Conservation (phyloP, 805 yeast species). For the Wickerhamiella slavikovae region DNA sequence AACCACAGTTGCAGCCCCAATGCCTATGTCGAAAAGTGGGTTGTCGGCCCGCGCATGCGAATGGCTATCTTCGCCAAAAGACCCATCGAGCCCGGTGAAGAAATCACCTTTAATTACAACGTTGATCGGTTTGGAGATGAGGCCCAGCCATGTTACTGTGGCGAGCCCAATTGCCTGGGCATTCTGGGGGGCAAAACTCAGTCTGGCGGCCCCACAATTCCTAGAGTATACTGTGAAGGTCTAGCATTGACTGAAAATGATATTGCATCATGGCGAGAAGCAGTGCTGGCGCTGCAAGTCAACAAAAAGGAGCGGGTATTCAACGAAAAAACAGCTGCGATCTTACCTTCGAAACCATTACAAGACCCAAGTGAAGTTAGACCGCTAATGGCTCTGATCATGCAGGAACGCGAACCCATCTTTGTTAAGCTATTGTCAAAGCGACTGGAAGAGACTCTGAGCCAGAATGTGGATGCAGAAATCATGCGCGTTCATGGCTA, state of each 20-base stretch:
- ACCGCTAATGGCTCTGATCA: slow-evolving; percentile 57
- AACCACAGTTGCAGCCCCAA: slow-evolving; percentile 93
- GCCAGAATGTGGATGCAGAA: slow-evolving; percentile 29
- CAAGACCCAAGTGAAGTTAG: slow-evolving; percentile 37
- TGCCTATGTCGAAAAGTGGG: slow-evolving; percentile 93
- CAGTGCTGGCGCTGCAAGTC: too few relatives aligned
- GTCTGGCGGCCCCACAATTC: slow-evolving; percentile 75
- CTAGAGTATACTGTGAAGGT: slow-evolving; percentile 70
- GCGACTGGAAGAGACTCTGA: slow-evolving; percentile 37
- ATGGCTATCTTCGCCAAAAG: slow-evolving; percentile 93
- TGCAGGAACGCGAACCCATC: slow-evolving; percentile 52
- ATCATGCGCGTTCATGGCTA: slow-evolving; percentile 75
- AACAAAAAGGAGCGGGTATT: slow-evolving; percentile 30
- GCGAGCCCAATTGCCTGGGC: slow-evolving; percentile 79
- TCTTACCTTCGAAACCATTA: slow-evolving; percentile 33
- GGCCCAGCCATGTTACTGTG: slow-evolving; percentile 88
- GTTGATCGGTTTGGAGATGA: slow-evolving; percentile 93
- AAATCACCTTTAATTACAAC: slow-evolving; percentile 77
- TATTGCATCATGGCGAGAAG: slow-evolving; percentile 26
- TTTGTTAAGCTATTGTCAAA: slow-evolving; percentile 46
- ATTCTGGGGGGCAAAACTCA: slow-evolving; percentile 94
- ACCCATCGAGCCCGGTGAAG: slow-evolving; percentile 56
- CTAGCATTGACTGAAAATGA: slow-evolving; percentile 52
- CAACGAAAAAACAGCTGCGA: slow-evolving; percentile 23
- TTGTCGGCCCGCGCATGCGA: slow-evolving; percentile 67